Evolutionary conservation across 768 basidiomycete genomes (phyloP).

Genomic region (Coprinopsis cinerea): DNA sequence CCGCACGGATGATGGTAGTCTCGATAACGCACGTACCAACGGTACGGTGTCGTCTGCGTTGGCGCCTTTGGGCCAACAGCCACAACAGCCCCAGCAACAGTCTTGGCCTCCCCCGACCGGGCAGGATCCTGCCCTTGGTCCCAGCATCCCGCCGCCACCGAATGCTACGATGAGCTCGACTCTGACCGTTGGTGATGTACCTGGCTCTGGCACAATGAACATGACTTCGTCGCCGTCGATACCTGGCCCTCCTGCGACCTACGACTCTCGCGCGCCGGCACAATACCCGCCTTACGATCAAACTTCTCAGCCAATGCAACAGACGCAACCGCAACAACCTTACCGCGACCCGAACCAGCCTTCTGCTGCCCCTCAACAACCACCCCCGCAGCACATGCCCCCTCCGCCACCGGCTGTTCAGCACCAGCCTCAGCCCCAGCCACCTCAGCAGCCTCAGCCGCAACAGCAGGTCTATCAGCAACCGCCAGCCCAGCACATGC

Average conservation of each 20-base stretch:
- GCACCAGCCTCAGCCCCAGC: constrained; percentile 15
- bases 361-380: constrained; percentile 15
- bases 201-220: constrained; percentile 14
- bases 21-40: constrained; percentile 15
- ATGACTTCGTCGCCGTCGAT: constrained; percentile 7
- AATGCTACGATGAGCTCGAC: constrained; percentile 17
- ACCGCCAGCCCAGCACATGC: not conserved
- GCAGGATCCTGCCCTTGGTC: constrained; percentile 28
- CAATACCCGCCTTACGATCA: constrained; percentile 28
- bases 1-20: constrained; percentile 28
- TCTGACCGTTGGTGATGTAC: constrained; percentile 11
- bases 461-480: constrained; percentile 17
- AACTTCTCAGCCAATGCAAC: constrained; percentile 20
- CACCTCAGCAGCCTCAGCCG: constrained; percentile 14
- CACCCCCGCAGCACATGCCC: constrained; percentile 14
- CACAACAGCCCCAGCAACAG: constrained; percentile 11
- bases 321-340: constrained; percentile 18
- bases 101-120: constrained; percentile 14
- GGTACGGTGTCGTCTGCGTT: constrained; percentile 15
- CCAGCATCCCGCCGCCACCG: constrained; percentile 30
- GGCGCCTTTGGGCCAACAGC: constrained; percentile 18
- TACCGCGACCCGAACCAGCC: constrained; percentile 14
- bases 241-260: constrained; percentile 16
- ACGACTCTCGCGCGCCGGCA: constrained; percentile 21
- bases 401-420: constrained; percentile 9